Base-by-base conservation (phyloP, 768 basidiomycete genomes). In the Tylopilus sp. region DNA sequence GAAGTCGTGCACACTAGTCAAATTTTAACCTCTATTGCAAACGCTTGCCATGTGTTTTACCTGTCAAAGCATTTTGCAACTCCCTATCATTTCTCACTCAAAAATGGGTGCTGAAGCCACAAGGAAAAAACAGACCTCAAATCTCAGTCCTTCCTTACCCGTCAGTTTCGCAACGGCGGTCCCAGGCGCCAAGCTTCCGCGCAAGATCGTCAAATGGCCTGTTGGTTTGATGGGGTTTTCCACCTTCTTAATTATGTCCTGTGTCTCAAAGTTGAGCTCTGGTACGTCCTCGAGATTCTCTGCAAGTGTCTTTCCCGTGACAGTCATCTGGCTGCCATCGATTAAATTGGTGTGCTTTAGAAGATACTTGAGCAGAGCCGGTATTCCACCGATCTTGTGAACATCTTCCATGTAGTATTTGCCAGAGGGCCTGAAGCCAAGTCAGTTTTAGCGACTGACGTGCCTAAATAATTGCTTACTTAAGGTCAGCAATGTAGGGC, bases 111-210 rank as follows among this genome's bases (percentile, higher is more conserved):
- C 38, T 21, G 20, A 17, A 7, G 22, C 26, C n/a, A 13, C 40
- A 38, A 26, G 35, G 41, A 3, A 39, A 38, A 44, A 53, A 52
- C 72, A 40, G 41, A 87, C 88, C 76, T 91, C 87, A 57, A 97
- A 97, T 20, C 72, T 76, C 46, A 82, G 68, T 5, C 94, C 94
- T 70, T 97, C 94, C 70, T 95, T 94, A 13, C 94, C 93, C 6
- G 94, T 95, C 55, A 97, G 74, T 71, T 98, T 98, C 15, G 92
- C 91, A 18, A 98, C 93, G 25, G 91, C 86, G 1, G 85, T 85
- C 44, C 79, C 88, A 0, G 94, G 94, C 3, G 89, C 85, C 39
- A 98, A 74, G 69, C 89, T 94, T n/a, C 94, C 94, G 46, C 84
- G 79, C 55, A 98, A 70, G 60, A 98, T 92, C 12, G 84, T 85